Conservation (phyloP, 2,329 filamentous ascomycete species). For the Clarireedia hainanense region DNA sequence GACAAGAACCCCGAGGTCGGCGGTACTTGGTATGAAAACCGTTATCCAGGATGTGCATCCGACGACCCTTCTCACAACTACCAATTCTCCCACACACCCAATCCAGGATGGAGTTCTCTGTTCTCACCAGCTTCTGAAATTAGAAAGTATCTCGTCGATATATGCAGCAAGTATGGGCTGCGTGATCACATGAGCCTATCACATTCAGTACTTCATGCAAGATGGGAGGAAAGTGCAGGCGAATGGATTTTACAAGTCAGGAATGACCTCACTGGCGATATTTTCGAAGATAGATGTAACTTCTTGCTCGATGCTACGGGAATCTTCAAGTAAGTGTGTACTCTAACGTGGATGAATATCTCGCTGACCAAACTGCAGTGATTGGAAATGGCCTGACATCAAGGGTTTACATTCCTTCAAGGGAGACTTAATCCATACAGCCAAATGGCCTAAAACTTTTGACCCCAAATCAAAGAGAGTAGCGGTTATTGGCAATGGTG, state of each 20-base stretch:
- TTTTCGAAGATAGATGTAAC: slow-evolving; percentile 39
- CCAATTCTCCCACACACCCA: slow-evolving; percentile 53
- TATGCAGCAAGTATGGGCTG: slow-evolving; percentile 41
- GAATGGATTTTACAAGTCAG: slow-evolving; percentile 10
- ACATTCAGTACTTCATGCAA: slow-evolving; percentile 33
- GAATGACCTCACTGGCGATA: slow-evolving; percentile 27
- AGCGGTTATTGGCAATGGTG: slow-evolving; percentile 43
- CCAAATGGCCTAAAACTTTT: slow-evolving; percentile 48
- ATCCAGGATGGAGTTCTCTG: slow-evolving; percentile 51
- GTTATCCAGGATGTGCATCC: slow-evolving; percentile 49
- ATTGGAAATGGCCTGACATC: slow-evolving; percentile 55
- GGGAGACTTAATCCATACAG: slow-evolving; percentile 50
- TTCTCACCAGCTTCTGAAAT: slow-evolving; percentile 50
- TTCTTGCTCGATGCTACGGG: slow-evolving; percentile 44
- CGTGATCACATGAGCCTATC: slow-evolving; percentile 35
- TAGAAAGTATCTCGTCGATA: slow-evolving; percentile 40
- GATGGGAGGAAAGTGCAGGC: slow-evolving; percentile 11
- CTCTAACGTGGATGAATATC: too few species aligned
- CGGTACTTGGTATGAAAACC: slow-evolving; percentile 52
- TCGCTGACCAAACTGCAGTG: slow-evolving; percentile 17
- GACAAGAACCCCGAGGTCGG: slow-evolving; percentile 49
- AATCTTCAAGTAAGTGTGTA: slow-evolving; percentile 41
- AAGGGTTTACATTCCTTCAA: slow-evolving; percentile 39
- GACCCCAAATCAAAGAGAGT: slow-evolving; percentile 39
- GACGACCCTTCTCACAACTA: slow-evolving; percentile 52